These are phyloP conservation scores for Globisporangium carolinianum DNA, from an alignment of 352 stramenopile species.

Conservation along the genomic window DNA sequence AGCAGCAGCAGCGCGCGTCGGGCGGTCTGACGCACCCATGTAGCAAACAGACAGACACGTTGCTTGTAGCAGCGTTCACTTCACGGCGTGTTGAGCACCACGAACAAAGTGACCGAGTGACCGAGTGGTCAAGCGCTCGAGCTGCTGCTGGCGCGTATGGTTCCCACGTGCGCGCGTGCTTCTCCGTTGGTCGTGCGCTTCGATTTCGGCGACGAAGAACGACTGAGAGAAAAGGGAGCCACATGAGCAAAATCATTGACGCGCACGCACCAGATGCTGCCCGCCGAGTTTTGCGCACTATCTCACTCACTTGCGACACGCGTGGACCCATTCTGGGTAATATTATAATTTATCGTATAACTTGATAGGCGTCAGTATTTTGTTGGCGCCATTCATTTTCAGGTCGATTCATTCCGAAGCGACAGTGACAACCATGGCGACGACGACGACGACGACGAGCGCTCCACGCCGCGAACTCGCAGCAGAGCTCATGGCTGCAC, in stretches of 20 bases:
- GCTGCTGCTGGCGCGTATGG: background rate
- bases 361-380: no score
- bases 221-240: background rate
- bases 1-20: no score
- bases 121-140: background rate
- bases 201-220: background rate
- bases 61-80: no score
- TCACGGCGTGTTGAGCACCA: no score
- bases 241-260: background rate
- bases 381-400: constrained; percentile 4
- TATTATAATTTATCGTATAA: no score
- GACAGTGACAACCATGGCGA: background rate
- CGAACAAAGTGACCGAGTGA: no score
- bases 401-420: background rate
- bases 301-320: no score
- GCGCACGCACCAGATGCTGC: no score
- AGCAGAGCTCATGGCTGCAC: constrained; percentile 21
- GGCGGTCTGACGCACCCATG: background rate
- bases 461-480: constrained; percentile 11
- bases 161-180: background rate
- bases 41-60: no score
- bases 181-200: background rate
- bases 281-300: no score
- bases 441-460: constrained; percentile 4
- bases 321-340: no score